A percentile compares a stretch with the other conserved stretches of the same genome.
Conservation (phyloP, 441 rosid genomes). For the Francoa sonchifolia region DNA sequence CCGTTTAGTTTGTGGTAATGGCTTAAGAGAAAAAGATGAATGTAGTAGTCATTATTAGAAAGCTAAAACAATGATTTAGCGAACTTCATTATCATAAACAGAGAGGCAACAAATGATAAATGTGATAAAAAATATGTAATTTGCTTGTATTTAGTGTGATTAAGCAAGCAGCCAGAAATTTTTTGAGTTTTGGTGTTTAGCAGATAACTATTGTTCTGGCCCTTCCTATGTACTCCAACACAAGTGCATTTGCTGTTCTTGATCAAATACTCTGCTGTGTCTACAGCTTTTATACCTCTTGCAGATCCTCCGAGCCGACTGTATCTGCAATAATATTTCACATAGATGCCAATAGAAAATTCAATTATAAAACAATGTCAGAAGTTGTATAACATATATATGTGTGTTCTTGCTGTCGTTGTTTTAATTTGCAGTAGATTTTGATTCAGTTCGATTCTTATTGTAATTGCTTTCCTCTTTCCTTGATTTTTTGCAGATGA, state of each 20-base stretch:
- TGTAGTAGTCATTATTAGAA: too few species aligned
- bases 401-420: too few species aligned
- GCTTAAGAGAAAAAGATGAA: too few species aligned
- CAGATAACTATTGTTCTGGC: constrained; percentile 75
- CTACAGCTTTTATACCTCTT: constrained; percentile 36
- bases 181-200: constrained; percentile 74
- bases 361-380: not conserved
- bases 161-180: constrained; percentile 89
- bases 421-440: too few species aligned
- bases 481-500: too few species aligned
- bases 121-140: not conserved
- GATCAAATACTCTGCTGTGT: constrained; percentile 69
- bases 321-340: constrained; percentile 21
- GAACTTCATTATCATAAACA: too few species aligned
- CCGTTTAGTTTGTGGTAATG: too few species aligned
- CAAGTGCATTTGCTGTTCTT: constrained; percentile 73
- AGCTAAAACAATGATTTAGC: too few species aligned
- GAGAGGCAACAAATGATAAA: too few species aligned
- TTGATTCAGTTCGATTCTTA: too few species aligned
- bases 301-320: constrained; percentile 36
- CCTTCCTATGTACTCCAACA: constrained; percentile 71
- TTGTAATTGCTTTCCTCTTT: too few species aligned
- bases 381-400: too few species aligned
- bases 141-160: constrained; percentile 6
- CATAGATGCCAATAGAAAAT: not conserved